Base-by-base conservation (phyloP, 2,329 filamentous ascomycete species). In the Macrophomina phaseolina region DNA sequence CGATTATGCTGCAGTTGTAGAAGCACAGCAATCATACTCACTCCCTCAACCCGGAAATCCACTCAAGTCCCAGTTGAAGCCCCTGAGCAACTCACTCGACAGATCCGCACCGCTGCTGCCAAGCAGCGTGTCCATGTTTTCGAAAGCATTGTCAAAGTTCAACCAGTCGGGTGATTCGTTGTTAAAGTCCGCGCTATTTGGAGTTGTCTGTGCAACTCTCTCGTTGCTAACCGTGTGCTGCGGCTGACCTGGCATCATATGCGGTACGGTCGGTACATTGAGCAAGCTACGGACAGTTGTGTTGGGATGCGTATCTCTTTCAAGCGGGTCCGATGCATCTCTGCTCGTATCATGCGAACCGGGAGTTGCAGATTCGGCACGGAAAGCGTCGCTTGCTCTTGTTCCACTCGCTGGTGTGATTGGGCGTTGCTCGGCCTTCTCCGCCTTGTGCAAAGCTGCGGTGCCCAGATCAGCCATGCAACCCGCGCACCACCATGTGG, bases 401-500 rank as follows among this genome's bases (percentile, higher is more conserved):
- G 51, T 56, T 1, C 51, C 38, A 7, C 18, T 23, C 9, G 36
- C 18, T 4, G 53, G 46, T 18, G 36, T 36, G 6, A 18, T 36
- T 42, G 30, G 2, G 70, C 65, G 58, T 73, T 75, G 18, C 38
- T 48, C 38, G 11, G 67, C 40, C 40, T 52, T 66, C 30, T 69
- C 64, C n/a, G 77, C 78, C 38, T 79, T 79, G 68, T 73, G 76
- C 12, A 80, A 70, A 0, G 79, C 79, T 1, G 77, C 77, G 11
- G 70, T 74, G 3, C 78, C 79, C 14, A 80, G 70, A 49, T 80
- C 79, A 3, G 81, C 80, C 75, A 82, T 83, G 5, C 80, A 78
- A 40, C 82, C 81, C 30, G 81, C 81, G 14, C 79, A 79, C 73
- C 79, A 80, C 81, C 81, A 84, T 9, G 78, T 77, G 8, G 77